Base-by-base conservation (phyloP, 1,139 yeast genomes). In the Pichia sp. region DNA sequence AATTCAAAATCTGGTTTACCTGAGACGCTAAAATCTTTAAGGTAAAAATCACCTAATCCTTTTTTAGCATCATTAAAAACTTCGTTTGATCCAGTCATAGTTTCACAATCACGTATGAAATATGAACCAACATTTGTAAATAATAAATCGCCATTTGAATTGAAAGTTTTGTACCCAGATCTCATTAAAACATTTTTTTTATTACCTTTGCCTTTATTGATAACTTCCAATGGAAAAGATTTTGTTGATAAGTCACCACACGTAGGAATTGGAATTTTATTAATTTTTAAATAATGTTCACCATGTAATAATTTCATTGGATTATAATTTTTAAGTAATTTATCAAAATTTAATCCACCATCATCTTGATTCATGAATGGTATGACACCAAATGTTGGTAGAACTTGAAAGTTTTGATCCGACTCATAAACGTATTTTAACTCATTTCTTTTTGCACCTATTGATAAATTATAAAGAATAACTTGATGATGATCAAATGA, bases 221-320 rank as follows among this genome's bases (percentile, higher is more conserved):
- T 70, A 27, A 88, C 81, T 42, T 87, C 87, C 53, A 91, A 73
- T 47, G 96, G 91, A 57, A 69, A 73, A 56, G 80, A 77, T 44
- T 77, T 74, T 19, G 96, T 87, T 57, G 71, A 77, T 50, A 90
- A 68, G 2, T 72, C 69, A 14, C 83, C 93, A 34, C 69, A 64
- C 6, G 87, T 80, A 59, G 96, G 96, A 54, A 93, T 75, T 58
- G 96, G 95, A 76, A 79, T 83, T 69, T 85, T 81, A 61, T 79
- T 79, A 59, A 93, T 72, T 71, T 83, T 91, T 62, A 91, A 75
- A 70, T 87, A 93, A 69, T 93, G 98, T 72, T 93, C 99, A 58
- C 99, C 99, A 68, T 93, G 98, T 63, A 93, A 77, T 67, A 93
- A 77, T 72, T 84, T 77, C 83, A 86, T 81, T 60, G 95, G 96